Percentiles rank a stretch among this genome's conserved stretches.
Conservation (phyloP, 73 alveolate genomes). For the Stentor roeselii region DNA sequence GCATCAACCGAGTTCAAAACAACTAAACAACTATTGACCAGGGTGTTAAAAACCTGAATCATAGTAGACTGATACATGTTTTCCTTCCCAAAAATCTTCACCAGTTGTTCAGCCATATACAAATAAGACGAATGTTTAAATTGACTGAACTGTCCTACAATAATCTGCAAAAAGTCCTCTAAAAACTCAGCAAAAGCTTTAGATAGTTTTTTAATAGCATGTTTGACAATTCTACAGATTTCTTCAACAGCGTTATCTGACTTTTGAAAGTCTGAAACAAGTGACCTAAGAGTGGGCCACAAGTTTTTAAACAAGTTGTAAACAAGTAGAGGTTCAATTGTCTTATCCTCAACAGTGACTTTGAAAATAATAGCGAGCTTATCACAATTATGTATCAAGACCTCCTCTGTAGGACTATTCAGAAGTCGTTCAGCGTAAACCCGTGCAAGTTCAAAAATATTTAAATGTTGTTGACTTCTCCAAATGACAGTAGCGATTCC, state of each 20-base stretch:
- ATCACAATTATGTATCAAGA: background rate
- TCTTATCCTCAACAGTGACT: background rate
- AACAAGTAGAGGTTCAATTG: background rate
- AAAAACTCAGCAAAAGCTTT: background rate
- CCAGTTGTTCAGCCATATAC: constrained; percentile 25
- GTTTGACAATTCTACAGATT: constrained; percentile 13
- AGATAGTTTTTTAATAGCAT: constrained; percentile 5
- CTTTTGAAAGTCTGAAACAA: background rate
- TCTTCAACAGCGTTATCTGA: background rate
- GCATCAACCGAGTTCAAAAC: background rate
- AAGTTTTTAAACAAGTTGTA: background rate
- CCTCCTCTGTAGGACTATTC: background rate
- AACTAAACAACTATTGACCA: background rate
- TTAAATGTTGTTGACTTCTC: background rate
- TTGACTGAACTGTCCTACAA: background rate
- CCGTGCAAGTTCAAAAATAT: background rate
- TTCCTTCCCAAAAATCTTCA: background rate
- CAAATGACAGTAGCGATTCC: constrained; percentile 16
- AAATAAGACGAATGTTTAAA: constrained; percentile 13
- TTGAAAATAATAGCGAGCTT: constrained; percentile 15
- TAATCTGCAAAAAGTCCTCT: background rate
- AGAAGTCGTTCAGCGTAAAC: background rate
- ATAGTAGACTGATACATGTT: background rate
- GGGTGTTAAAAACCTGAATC: constrained; percentile 7
- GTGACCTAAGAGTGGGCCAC: background rate